Conservation (phyloP, 352 stramenopile species). For the Pythium apleroticum region DNA sequence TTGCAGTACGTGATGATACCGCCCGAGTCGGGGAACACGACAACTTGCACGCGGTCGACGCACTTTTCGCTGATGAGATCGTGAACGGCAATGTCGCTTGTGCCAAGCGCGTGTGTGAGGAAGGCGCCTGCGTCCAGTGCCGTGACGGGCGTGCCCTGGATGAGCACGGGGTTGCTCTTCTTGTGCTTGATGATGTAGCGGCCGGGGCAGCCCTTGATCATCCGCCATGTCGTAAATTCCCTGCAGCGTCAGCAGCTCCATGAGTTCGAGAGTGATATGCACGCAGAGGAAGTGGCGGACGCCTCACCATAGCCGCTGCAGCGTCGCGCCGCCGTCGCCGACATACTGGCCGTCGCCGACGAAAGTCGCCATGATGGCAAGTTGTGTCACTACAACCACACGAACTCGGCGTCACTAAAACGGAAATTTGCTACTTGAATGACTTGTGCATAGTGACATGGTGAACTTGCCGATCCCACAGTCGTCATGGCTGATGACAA, state of each 20-base stretch:
- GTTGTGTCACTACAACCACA: conserved; percentile 8
- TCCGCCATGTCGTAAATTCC: conserved; percentile 65
- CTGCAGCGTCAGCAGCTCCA: conserved; percentile 22
- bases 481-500: conserved; percentile 4
- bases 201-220: conserved; percentile 68
- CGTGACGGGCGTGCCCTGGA: conserved; percentile 36
- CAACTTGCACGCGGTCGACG: conserved; percentile 51
- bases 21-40: conserved; percentile 51
- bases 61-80: conserved; percentile 43
- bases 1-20: conserved; percentile 77
- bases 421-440: background rate
- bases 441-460: conserved; percentile 5
- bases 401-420: background rate
- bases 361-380: conserved; percentile 26
- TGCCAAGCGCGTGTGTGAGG: conserved; percentile 27
- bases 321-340: conserved; percentile 46
- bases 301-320: conserved; percentile 53
- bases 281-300: background rate
- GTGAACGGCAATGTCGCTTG: conserved; percentile 28
- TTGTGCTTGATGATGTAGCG: conserved; percentile 67
- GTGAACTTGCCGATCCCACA: background rate
- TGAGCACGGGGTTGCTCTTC: conserved; percentile 35
- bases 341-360: conserved; percentile 50
- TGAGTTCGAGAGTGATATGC: background rate
- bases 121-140: conserved; percentile 34